phyloP scores from a whole-genome alignment of 1,284 basidiomycete species.

The Microbotryum silenes-acaulis region DNA sequence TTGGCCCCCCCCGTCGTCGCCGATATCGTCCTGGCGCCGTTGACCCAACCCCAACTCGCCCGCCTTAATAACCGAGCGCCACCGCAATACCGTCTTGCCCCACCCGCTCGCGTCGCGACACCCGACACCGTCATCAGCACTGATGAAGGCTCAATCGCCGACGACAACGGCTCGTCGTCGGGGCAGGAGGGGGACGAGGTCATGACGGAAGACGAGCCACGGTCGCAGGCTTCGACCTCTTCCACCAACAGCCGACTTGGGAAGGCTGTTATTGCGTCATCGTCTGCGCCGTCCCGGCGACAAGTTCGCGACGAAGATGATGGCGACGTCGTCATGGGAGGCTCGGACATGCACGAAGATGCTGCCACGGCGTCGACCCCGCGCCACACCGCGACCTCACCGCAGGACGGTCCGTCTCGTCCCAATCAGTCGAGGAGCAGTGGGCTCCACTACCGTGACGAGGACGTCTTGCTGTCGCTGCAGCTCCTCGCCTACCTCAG shows the following conservation, averaged over 20 bases:
- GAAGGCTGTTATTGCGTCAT: neutral
- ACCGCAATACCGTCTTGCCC: constrained; percentile 7
- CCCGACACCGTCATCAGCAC: constrained; percentile 24
- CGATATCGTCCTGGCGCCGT: constrained; percentile 11
- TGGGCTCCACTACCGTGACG: constrained; percentile 62
- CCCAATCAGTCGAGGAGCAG: neutral
- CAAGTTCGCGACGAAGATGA: constrained; percentile 3
- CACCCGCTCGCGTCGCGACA: constrained; percentile 21
- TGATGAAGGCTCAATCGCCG: constrained; percentile 18
- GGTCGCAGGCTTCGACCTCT: neutral
- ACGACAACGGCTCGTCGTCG: constrained; percentile 20
- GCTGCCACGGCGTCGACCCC: constrained; percentile 2
- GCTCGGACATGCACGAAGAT: neutral
- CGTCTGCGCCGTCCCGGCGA: neutral
- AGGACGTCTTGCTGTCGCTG: constrained; percentile 82
- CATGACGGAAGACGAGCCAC: constrained; percentile 3
- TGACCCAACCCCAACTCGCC: constrained; percentile 19
- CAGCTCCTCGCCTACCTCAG: constrained; percentile 93
- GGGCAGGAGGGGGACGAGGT: constrained; percentile 16
- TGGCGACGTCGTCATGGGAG: constrained; percentile 21
- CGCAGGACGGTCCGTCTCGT: neutral
- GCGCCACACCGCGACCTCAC: neutral
- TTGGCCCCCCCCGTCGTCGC: constrained; percentile 5
- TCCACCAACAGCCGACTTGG: neutral
- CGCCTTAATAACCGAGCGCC: constrained; percentile 15